Evolutionary conservation across 768 basidiomycete species (phyloP).

Genomic region (Calocybe gangraenosa): DNA sequence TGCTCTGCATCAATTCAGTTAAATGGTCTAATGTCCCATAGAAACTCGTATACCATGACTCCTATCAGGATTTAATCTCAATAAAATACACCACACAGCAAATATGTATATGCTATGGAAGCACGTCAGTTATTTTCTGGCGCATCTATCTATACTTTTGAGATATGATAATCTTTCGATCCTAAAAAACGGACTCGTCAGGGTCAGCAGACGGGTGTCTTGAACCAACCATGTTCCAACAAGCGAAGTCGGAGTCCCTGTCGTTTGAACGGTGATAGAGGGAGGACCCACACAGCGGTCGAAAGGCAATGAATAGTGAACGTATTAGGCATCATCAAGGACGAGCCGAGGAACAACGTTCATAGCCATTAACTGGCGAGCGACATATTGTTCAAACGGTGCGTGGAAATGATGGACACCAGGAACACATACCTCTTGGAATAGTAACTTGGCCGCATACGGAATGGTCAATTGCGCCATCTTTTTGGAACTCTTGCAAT

Average conservation of each 20-base stretch:
- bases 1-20: slow-evolving; percentile 1
- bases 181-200: slow-evolving; percentile 2
- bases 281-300: not conserved
- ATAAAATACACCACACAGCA: not conserved
- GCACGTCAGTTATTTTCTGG: not conserved
- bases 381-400: slow-evolving; percentile 1
- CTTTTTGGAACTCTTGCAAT: slow-evolving; percentile 95
- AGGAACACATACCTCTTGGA: slow-evolving; percentile 68
- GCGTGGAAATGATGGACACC: not conserved
- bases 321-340: slow-evolving; percentile 67
- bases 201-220: slow-evolving; percentile 9
- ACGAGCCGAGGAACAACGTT: slow-evolving; percentile 89
- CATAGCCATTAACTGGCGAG: slow-evolving; percentile 86
- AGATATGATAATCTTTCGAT: slow-evolving; percentile 2
- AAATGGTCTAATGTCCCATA: slow-evolving; percentile 3
- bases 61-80: not conserved
- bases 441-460: slow-evolving; percentile 90
- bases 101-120: slow-evolving; percentile 2
- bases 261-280: slow-evolving; percentile 8
- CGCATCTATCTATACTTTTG: slow-evolving; percentile 1
- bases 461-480: slow-evolving; percentile 95
- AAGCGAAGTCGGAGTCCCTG: not conserved
- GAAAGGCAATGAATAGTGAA: slow-evolving; percentile 1
- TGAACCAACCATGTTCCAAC: slow-evolving; percentile 3
- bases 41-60: not conserved